Evolutionary conservation across 345 rosid genomes (phyloP).

Genomic region (Corchorus olitorius): DNA sequence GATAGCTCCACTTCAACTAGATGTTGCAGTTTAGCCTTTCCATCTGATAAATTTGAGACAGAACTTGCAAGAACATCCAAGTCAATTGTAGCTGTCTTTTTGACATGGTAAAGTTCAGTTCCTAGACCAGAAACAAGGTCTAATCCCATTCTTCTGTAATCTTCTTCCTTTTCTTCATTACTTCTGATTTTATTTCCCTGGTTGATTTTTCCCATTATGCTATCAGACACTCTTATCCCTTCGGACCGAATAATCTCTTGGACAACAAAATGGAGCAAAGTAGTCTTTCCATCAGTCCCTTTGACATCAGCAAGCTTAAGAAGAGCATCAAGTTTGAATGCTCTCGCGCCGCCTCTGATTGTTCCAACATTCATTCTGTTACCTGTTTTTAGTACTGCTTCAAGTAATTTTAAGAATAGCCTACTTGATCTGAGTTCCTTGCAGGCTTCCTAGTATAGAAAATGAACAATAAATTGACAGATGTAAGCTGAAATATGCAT

Average conservation of each 20-base stretch:
- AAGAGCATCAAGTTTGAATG: slow-evolving; percentile 91
- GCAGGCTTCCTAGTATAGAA: slow-evolving; percentile 76
- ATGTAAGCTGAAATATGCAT: not conserved
- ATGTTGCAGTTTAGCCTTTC: slow-evolving; percentile 51
- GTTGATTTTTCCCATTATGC: slow-evolving; percentile 88
- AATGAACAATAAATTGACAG: not conserved
- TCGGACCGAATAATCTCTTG: slow-evolving; percentile 89
- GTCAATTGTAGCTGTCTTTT: slow-evolving; percentile 88
- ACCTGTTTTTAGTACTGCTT: slow-evolving; percentile 96
- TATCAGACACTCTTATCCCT: slow-evolving; percentile 81
- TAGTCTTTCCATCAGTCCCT: slow-evolving; percentile 89
- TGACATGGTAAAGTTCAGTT: slow-evolving; percentile 83
- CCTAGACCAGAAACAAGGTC: slow-evolving; percentile 85
- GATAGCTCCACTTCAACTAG: slow-evolving; percentile 45
- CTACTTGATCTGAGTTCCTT: slow-evolving; percentile 93
- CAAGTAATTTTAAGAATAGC: slow-evolving; percentile 82
- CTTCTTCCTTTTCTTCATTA: slow-evolving; percentile 77
- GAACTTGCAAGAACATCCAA: slow-evolving; percentile 85
- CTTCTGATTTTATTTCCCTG: slow-evolving; percentile 62
- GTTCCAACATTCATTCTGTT: slow-evolving; percentile 97
- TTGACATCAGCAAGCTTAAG: slow-evolving; percentile 94
- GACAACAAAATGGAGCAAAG: slow-evolving; percentile 89
- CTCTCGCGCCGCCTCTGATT: slow-evolving; percentile 90
- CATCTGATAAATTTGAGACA: slow-evolving; percentile 73
- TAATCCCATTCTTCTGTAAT: slow-evolving; percentile 86